Conservation (phyloP, 805 yeast species). For the Torulaspora delbrueckii region DNA sequence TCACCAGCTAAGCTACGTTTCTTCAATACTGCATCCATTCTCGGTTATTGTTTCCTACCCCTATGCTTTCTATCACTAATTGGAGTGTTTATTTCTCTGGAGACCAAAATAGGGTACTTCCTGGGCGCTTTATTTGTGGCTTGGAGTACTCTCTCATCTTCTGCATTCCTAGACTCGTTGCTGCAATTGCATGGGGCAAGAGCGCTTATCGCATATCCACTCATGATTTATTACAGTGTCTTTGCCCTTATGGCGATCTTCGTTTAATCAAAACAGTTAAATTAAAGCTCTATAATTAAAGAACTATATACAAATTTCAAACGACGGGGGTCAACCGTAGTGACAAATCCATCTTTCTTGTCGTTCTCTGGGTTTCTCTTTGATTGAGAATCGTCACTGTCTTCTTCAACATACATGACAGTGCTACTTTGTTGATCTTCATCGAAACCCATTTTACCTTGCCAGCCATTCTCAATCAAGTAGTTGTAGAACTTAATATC, state of each 20-base stretch:
- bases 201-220: slow-evolving; percentile 87
- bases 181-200: slow-evolving; percentile 81
- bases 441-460: slow-evolving; percentile 39
- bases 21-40: slow-evolving; percentile 76
- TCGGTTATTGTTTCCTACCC: slow-evolving; percentile 92
- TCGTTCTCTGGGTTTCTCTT: slow-evolving; percentile 1
- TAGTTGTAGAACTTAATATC: slow-evolving; percentile 60
- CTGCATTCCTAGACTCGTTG: slow-evolving; percentile 86
- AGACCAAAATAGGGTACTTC: slow-evolving; percentile 68
- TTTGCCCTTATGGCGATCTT: slow-evolving; percentile 96
- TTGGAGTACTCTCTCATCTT: slow-evolving; percentile 93
- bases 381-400: neutral
- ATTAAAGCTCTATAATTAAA: neutral
- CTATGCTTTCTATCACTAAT: slow-evolving; percentile 55
- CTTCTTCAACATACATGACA: neutral
- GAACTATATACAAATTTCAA: neutral
- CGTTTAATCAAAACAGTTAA: slow-evolving; percentile 32
- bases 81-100: slow-evolving; percentile 70
- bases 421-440: slow-evolving; percentile 8
- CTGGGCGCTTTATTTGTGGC: slow-evolving; percentile 61
- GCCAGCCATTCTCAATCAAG: slow-evolving; percentile 56
- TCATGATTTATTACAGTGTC: slow-evolving; percentile 84
- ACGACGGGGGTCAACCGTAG: slow-evolving; percentile 6
- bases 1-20: slow-evolving; percentile 39
- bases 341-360: slow-evolving; percentile 5